Evolutionary conservation across 2,329 filamentous ascomycete species (phyloP), one percentile per base, ranked within the genome.

Genomic region (Mycosphaerella sp.): DNA sequence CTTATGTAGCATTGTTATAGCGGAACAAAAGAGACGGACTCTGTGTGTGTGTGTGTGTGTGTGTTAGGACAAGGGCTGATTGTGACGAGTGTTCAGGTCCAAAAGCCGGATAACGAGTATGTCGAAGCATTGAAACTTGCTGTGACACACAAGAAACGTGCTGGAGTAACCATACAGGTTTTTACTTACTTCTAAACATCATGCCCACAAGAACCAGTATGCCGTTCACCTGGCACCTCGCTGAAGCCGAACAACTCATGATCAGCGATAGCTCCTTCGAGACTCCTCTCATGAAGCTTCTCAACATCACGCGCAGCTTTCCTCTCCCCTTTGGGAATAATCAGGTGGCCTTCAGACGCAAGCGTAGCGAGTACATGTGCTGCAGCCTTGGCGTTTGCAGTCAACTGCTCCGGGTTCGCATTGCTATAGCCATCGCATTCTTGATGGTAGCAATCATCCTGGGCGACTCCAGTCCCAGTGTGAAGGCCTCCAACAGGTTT

Each of bases 361-460:
- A 59, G 23, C 11, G 51, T 59, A 14, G 57, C 57, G 11, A 59
- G 54, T 11, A 55, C 53, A 36, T 55, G 53, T 10, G 47, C 53
- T 14, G 42, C 53, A 9, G 53, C 53, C 21, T 44, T 42, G 17
- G 48, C 42, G 23, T 51, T 51, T 12, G 48, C 31, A 17, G 42
- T 45, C 48, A 66, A 17, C n/a, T 36, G 41, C 11, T 31, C 42
- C n/a, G 41, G 41, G 34, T 83, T 80, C 56, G 84, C 69, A 59
- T 73, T 73, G 44, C 62, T 64, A 2, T 69, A 59, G 9, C 59
- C 68, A 53, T 73, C 71, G 9, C 67, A 67, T 9, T 65, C 63
- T 47, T 64, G 56, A 51, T 73, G 71, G 58, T 73, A 72, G 54
- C 71, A 68, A 3, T 58, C 62, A 52, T 73, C 71, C 46, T 69